Base-by-base conservation (phyloP, 2,329 filamentous ascomycete genomes). In the Aspergillus aculeatus region DNA sequence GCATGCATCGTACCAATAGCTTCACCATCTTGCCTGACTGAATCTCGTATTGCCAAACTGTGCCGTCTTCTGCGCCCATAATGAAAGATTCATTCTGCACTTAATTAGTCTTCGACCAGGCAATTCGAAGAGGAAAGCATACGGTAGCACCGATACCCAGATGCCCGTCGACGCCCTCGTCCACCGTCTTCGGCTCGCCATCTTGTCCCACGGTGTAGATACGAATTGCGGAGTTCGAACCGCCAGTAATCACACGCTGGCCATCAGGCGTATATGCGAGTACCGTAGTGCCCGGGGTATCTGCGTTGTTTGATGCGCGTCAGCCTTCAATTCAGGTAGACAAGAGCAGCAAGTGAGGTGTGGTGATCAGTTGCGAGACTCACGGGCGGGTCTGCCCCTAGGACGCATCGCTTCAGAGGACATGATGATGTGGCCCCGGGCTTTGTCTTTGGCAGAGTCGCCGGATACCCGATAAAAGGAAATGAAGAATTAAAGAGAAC, bases 1-100 rank as follows among this genome's bases (percentile, higher is more conserved):
- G 80, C n/a, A 92, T 88, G 59, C 89, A 91, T 64, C 95, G 88
- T 26, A 92, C 84, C 54, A 99, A 84, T 65, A 96, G 89, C 61
- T 89, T 88, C 63, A 96, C 91, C 77, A 96, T 91, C 59, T 74
- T 70, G 14, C 78, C 78, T 2, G 85, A 86, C 58, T 85, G 82
- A 53, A 97, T 83, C n/a, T 90, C 90, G 80, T 96, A 99, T 68
- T 92, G 86, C 80, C 90, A 96, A 69, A 99, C 92, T n/a, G 90
- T 95, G 71, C 96, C 95, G 78, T 98, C 93, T 75, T 99, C 94
- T 21, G 91, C 91, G 29, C 92, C 95, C 62, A 92, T 87, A 49
- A 98, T 86, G 73, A 97, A 96, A 75, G 90, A 92, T 61, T 89
- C 86, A 71, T 94, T 86, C 85, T 88, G 64, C 16, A 31, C 31